phyloP scores from a whole-genome alignment of 2,329 filamentous ascomycete genomes.

The Chrysoporthe austroafricana region DNA sequence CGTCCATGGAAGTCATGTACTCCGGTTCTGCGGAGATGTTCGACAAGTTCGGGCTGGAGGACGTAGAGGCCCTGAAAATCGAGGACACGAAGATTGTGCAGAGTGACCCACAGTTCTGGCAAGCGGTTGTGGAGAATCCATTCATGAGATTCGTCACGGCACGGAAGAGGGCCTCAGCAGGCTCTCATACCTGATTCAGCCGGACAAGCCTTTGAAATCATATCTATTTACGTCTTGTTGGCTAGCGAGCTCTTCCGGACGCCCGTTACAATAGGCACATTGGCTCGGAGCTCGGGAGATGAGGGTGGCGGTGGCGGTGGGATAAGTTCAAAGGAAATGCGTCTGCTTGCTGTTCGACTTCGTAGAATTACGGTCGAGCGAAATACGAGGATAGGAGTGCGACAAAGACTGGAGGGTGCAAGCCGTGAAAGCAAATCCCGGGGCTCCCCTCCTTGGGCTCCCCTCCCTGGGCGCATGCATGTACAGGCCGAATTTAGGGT shows the following conservation, averaged over 20 bases:
- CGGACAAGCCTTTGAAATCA: background rate
- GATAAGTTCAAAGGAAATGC: background rate
- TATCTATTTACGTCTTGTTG: background rate
- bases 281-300: too few relatives aligned
- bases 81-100: background rate
- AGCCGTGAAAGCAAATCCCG: background rate
- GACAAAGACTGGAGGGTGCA: background rate
- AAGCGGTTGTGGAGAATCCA: slow-evolving; percentile 10
- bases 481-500: too few relatives aligned
- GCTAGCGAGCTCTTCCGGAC: too few relatives aligned
- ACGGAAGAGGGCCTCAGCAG: background rate
- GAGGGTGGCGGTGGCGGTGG: too few relatives aligned
- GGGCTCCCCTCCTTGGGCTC: background rate
- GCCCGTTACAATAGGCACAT: too few relatives aligned
- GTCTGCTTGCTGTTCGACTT: background rate
- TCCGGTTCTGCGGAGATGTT: slow-evolving; percentile 18
- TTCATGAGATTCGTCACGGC: background rate
- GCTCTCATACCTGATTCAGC: background rate
- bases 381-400: background rate
- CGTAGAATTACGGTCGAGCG: background rate
- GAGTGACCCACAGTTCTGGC: slow-evolving; percentile 13
- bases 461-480: too few relatives aligned
- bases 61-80: slow-evolving; percentile 18
- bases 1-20: slow-evolving; percentile 23
- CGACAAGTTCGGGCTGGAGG: slow-evolving; percentile 22